Conservation (phyloP, 805 yeast species). For the Candida methanosorbosa region DNA sequence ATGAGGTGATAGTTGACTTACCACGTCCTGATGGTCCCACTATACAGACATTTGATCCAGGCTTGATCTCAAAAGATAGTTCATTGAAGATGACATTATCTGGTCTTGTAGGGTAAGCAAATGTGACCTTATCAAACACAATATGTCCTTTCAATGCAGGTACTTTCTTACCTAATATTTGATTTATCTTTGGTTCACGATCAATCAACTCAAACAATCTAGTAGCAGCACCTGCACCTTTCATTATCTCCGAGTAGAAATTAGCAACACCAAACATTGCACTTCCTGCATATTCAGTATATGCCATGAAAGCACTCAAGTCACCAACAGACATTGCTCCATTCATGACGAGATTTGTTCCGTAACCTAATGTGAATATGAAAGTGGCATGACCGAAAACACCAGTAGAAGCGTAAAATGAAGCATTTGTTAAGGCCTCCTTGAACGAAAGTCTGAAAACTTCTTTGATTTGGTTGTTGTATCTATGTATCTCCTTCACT, state of each 20-base stretch:
- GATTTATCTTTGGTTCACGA: conserved; percentile 62
- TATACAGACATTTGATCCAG: conserved; percentile 86
- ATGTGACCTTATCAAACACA: conserved; percentile 56
- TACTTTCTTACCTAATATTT: conserved; percentile 51
- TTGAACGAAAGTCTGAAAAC: conserved; percentile 64
- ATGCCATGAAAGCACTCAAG: conserved; percentile 87
- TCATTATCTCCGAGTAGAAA: conserved; percentile 90
- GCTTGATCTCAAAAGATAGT: conserved; percentile 52
- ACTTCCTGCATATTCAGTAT: conserved; percentile 88
- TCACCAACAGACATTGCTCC: conserved; percentile 83
- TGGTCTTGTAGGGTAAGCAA: conserved; percentile 82
- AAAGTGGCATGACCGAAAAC: conserved; percentile 77
- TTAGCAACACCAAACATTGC: conserved; percentile 88
- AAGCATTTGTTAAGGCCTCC: conserved; percentile 76
- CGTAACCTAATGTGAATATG: conserved; percentile 66
- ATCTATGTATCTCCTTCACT: conserved; percentile 62
- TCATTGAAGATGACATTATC: conserved; percentile 57
- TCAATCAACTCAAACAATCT: conserved; percentile 84
- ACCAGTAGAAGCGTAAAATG: conserved; percentile 74
- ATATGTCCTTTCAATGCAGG: conserved; percentile 41
- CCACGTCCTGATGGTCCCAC: conserved; percentile 97
- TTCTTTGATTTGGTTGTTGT: conserved; percentile 60
- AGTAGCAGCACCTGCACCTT: conserved; percentile 95
- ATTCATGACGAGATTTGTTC: conserved; percentile 66
- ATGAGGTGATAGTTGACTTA: conserved; percentile 79